Conservation (phyloP, 1,284 basidiomycete genomes). For the Wolfiporia cocos region DNA sequence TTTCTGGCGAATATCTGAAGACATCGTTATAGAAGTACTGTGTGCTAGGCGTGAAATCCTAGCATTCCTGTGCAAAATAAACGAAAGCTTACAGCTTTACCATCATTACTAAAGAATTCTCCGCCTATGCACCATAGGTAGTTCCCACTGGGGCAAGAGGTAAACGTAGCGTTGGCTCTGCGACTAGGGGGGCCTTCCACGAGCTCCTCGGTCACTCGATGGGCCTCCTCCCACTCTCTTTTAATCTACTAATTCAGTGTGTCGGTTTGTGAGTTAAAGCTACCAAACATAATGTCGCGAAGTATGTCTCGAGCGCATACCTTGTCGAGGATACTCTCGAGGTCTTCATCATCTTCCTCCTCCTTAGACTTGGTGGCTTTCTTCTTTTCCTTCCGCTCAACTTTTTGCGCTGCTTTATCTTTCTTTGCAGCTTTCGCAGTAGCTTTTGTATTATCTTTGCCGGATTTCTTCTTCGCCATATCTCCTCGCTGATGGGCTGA, state of each 20-base stretch:
- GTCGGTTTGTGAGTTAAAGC: background rate
- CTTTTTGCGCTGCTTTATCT: conserved; percentile 62
- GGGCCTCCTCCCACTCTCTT: conserved; percentile 68
- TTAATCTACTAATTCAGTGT: conserved; percentile 49
- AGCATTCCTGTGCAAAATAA: background rate
- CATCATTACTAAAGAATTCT: conserved; percentile 82
- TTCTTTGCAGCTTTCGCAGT: conserved; percentile 68
- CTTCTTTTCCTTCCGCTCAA: conserved; percentile 66
- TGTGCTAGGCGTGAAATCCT: no score
- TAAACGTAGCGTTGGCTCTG: conserved; percentile 77
- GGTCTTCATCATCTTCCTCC: conserved; percentile 64
- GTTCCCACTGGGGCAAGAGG: conserved; percentile 71
- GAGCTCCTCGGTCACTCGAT: conserved; percentile 72
- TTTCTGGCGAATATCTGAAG: conserved; percentile 78
- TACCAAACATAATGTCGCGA: background rate
- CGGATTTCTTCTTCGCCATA: conserved; percentile 47
- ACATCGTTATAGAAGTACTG: conserved; percentile 80
- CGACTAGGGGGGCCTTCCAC: conserved; percentile 75
- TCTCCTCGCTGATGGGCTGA: no score
- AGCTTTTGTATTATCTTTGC: conserved; percentile 34
- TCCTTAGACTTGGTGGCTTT: conserved; percentile 45
- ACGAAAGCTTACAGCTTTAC: conserved; percentile 56
- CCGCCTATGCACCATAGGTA: conserved; percentile 81
- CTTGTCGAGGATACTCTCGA: conserved; percentile 76
- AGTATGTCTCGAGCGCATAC: conserved; percentile 27